A percentile compares a stretch with the other conserved stretches of the same genome.
Conservation (phyloP, 768 basidiomycete species). For the Leccinellum albellum region DNA sequence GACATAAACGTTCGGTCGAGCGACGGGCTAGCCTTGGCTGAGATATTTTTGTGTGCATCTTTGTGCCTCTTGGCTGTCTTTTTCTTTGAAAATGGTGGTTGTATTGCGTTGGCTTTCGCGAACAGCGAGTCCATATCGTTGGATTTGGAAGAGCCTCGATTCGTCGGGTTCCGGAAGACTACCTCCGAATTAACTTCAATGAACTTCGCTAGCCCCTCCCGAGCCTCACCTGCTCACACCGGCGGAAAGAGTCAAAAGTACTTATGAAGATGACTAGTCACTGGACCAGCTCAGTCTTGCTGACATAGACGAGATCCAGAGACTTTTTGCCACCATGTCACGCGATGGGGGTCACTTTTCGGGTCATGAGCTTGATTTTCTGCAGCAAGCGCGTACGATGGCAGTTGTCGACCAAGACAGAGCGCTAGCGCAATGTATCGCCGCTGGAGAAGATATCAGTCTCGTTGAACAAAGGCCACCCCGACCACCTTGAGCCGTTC, state of each 20-base stretch:
- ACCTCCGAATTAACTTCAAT: too few species aligned
- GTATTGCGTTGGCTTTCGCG: constrained; percentile 61
- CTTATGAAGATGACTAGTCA: constrained; percentile 26
- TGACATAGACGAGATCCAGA: constrained; percentile 20
- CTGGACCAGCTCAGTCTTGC: constrained; percentile 15
- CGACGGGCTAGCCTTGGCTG: constrained; percentile 19
- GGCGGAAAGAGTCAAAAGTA: constrained; percentile 16
- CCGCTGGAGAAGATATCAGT: constrained; percentile 8
- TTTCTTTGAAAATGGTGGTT: constrained; percentile 47
- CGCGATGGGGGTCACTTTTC: constrained; percentile 10
- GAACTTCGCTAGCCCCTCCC: constrained; percentile 27
- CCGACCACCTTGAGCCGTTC: neutral
- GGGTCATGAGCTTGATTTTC: constrained; percentile 23
- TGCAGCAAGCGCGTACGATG: constrained; percentile 23
- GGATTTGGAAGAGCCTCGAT: neutral
- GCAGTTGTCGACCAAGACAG: constrained; percentile 19
- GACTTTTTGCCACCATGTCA: constrained; percentile 3
- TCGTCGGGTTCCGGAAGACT: too few species aligned
- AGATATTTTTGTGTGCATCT: constrained; percentile 7
- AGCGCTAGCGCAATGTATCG: constrained; percentile 18
- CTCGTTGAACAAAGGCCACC: neutral
- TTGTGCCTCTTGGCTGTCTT: constrained; percentile 28
- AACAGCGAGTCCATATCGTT: constrained; percentile 61
- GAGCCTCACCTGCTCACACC: neutral
- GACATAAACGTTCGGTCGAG: constrained; percentile 56